Evolutionary conservation across 2,329 filamentous ascomycete species (phyloP).

Genomic region (Colletotrichum sp.): DNA sequence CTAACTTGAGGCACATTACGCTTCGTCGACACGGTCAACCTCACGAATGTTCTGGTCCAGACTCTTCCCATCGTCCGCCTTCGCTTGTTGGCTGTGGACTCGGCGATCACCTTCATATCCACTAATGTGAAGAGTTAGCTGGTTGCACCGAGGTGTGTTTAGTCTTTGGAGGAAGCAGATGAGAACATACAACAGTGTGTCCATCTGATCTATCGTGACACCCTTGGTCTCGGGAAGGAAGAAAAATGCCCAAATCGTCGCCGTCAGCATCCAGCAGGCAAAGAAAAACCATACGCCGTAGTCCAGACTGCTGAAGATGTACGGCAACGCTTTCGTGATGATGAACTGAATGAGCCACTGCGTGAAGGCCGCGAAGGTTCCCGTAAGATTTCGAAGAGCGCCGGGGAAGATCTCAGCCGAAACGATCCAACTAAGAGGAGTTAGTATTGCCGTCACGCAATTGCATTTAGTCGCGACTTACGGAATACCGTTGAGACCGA

Average conservation of each 20-base stretch:
- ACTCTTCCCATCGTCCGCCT: conserved; percentile 1
- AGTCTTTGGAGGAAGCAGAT: neutral
- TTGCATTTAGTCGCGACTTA: neutral
- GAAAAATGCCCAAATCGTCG: conserved; percentile 54
- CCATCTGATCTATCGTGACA: conserved; percentile 57
- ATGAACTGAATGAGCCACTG: conserved; percentile 48
- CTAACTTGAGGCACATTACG: neutral
- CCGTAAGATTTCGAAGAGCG: conserved; percentile 44
- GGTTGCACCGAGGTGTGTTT: neutral
- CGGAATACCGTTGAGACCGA: conserved; percentile 49
- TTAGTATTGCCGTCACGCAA: neutral
- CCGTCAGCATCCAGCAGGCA: conserved; percentile 53
- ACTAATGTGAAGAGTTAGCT: neutral
- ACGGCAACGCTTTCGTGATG: conserved; percentile 48
- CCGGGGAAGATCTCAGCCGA: conserved; percentile 50
- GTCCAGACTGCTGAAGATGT: conserved; percentile 46
- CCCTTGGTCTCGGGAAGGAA: conserved; percentile 62
- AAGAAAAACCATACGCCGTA: conserved; percentile 65
- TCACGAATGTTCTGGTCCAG: conserved; percentile 5
- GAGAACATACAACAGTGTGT: conserved; percentile 30
- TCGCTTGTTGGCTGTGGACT: neutral
- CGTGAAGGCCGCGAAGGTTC: conserved; percentile 42
- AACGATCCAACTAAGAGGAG: conserved; percentile 39
- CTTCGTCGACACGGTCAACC: neutral
- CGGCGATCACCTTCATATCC: conserved; percentile 14